Base-by-base conservation (phyloP, 345 rosid genomes). In the Erucastrum elatum region DNA sequence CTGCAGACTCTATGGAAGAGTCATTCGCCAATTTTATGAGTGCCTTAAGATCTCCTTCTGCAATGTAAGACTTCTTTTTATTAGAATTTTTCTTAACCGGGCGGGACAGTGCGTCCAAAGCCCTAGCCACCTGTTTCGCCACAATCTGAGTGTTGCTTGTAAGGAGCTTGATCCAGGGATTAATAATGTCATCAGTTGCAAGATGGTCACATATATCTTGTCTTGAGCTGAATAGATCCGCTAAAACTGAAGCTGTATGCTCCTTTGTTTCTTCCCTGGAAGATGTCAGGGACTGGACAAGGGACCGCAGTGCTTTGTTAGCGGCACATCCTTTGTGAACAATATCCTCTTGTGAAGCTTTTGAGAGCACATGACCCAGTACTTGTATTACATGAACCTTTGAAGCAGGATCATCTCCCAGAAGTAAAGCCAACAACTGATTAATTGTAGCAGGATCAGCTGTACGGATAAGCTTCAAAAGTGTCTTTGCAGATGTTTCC, bases 381-480 rank as follows among this genome's bases (percentile, higher is more conserved):
- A 88, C 96, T 81, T 81, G 80, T 74, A 94, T 85, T 9, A 88
- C 80, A 56, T 89, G 86, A 65, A 88, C 80, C 83, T 91, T 91
- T 16, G 90, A 89, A 72, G 66, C 80, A 37, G 91, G 87, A 64
- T 78, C 75, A 69, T 94, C 96, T 5, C 89, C 91, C 41, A 85
- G 81, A 55, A 91, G 94, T 84, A 94, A 79, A 67, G 90, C 90
- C 76, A 90, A 63, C 72, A 94, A 73, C 75, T 89, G 96, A 82
- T 90, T 94, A 33, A 91, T 88, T 46, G 98, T 87, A 35, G 94
- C 88, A 84, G 94, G 80, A 85, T 94, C 98, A 69, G 96, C 92
- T 16, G 88, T 77, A 55, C 70, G 83, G 35, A 91, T 79, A 75
- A 94, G 92, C 80, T 84, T 87, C 72, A 76, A 77, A 60, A 94